These are phyloP conservation scores for Solanum hybrid DNA, from an alignment of 305 asterid genomes.

Conservation along the genomic window DNA sequence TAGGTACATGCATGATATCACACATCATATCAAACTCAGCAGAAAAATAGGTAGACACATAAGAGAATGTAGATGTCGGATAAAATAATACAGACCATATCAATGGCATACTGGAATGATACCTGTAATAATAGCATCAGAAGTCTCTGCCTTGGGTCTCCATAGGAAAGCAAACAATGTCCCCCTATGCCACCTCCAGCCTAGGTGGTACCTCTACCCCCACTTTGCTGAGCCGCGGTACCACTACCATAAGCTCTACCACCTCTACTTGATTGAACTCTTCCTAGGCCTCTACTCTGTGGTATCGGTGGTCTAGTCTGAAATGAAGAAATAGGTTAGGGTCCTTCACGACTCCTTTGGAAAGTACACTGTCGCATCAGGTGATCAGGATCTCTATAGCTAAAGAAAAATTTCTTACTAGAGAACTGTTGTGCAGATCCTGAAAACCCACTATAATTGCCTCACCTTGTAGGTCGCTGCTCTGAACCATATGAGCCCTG, in stretches of 20 bases:
- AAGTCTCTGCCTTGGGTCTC: not conserved
- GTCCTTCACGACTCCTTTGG: not conserved
- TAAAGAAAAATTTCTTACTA: not conserved
- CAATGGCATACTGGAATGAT: not conserved
- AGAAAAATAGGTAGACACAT: not conserved
- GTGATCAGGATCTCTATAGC: not conserved
- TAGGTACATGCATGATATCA: not conserved
- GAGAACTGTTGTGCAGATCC: not conserved
- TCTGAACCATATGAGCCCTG: not conserved
- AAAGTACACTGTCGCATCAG: too few species aligned
- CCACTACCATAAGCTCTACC: not conserved
- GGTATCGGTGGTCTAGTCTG: not conserved
- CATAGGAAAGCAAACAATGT: not conserved
- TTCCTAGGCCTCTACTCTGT: not conserved
- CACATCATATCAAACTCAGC: not conserved
- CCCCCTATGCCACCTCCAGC: not conserved
- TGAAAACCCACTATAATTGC: not conserved
- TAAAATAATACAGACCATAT: not conserved
- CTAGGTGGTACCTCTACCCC: not conserved
- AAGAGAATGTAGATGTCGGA: not conserved
- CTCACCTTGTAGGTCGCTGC: too few species aligned
- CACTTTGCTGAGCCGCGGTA: not conserved
- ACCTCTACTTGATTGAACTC: not conserved
- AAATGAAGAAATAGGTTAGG: not conserved
- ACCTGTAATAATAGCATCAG: too few species aligned